These are phyloP conservation scores for Boechera stricta DNA, from an alignment of 345 rosid genomes.

Conservation along the genomic window DNA sequence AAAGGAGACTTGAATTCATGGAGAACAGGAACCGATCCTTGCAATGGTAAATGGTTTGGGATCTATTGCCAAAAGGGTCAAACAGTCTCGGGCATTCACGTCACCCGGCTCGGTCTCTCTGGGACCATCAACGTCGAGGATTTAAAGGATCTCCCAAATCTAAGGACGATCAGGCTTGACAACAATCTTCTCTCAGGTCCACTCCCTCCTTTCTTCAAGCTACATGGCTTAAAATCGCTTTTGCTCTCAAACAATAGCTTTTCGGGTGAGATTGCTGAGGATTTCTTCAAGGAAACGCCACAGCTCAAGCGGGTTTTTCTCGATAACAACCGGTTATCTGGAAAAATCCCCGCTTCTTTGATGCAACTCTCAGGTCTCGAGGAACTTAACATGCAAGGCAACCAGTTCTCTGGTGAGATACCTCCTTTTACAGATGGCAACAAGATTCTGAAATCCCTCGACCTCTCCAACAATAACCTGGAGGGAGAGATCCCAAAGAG, in stretches of 20 bases:
- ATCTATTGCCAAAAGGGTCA: constrained; percentile 54
- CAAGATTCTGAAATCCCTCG: constrained; percentile 45
- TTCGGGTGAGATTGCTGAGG: constrained; percentile 60
- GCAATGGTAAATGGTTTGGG: constrained; percentile 66
- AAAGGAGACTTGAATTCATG: constrained; percentile 59
- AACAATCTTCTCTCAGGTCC: constrained; percentile 65
- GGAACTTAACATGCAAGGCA: constrained; percentile 74
- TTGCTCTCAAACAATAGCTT: constrained; percentile 62
- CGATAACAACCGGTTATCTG: constrained; percentile 59
- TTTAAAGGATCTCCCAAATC: constrained; percentile 47
- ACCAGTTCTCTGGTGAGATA: constrained; percentile 71
- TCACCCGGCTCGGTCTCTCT: constrained; percentile 56
- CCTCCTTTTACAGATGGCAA: constrained; percentile 51
- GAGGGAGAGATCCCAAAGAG: constrained; percentile 68
- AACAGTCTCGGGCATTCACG: constrained; percentile 61
- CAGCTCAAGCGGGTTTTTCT: constrained; percentile 66
- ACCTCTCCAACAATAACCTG: constrained; percentile 63
- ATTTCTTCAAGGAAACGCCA: constrained; percentile 56
- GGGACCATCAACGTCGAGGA: constrained; percentile 61
- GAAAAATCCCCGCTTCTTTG: constrained; percentile 61
- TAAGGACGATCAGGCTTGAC: constrained; percentile 60
- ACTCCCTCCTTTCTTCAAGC: constrained; percentile 65
- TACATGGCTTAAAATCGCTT: constrained; percentile 54
- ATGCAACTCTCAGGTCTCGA: constrained; percentile 50
- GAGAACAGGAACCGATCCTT: constrained; percentile 60